phyloP scores from a whole-genome alignment of 306 rosid genomes.

The Inga laurina region DNA sequence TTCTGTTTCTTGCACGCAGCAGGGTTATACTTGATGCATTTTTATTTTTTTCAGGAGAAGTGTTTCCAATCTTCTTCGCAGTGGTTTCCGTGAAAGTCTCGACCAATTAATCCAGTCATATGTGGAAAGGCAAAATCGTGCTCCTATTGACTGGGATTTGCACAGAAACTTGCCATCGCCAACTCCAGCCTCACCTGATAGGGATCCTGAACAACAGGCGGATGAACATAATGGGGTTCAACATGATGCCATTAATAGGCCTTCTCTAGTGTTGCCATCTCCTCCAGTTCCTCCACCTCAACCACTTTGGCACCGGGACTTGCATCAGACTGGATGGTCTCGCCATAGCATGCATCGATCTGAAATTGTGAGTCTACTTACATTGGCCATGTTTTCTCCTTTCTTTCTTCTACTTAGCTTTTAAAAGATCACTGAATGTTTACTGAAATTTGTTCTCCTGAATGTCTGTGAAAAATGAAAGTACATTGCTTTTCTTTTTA shows the following conservation, averaged over 20 bases:
- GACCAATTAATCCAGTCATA: conserved; percentile 97
- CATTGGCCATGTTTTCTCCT: conserved; percentile 3
- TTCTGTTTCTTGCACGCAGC: conserved; percentile 19
- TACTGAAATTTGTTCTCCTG: neutral
- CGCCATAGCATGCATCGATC: conserved; percentile 97
- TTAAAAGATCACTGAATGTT: neutral
- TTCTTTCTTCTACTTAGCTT: neutral
- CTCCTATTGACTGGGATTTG: conserved; percentile 99
- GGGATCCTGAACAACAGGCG: conserved; percentile 70
- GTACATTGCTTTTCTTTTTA: conserved; percentile 1
- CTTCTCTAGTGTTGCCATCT: conserved; percentile 77
- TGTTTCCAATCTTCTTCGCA: conserved; percentile 98
- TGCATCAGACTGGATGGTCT: conserved; percentile 94
- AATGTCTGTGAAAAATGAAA: conserved; percentile 1
- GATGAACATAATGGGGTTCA: conserved; percentile 80
- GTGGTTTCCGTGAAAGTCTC: conserved; percentile 98
- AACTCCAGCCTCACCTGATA: conserved; percentile 68
- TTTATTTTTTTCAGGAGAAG: conserved; percentile 80
- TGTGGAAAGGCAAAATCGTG: conserved; percentile 90
- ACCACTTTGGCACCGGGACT: conserved; percentile 95
- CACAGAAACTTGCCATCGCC: conserved; percentile 82
- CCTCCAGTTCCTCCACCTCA: conserved; percentile 99
- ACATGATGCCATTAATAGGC: conserved; percentile 73
- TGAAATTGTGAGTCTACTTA: conserved; percentile 76
- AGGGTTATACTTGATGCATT: conserved; percentile 31